These are phyloP conservation scores for Pestalotiopsis sp. DNA, from an alignment of 2,329 filamentous ascomycete genomes.

Conservation along the genomic window DNA sequence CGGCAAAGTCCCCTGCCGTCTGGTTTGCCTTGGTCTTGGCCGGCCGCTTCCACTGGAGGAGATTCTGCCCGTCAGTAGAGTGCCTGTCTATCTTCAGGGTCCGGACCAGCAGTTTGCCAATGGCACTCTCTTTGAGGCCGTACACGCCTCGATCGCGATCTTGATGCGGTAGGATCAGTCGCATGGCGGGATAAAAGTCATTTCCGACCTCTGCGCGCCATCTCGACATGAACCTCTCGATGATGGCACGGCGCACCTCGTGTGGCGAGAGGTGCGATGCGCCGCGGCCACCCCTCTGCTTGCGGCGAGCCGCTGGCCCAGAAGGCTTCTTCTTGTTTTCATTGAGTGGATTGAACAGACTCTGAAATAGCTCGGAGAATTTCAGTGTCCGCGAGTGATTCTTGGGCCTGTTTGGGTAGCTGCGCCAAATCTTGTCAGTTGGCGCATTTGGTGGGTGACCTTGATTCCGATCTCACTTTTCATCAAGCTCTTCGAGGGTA, in stretches of 20 bases:
- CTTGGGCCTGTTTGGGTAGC: constrained; percentile 79
- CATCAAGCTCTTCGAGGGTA: constrained; percentile 45
- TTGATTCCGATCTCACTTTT: constrained; percentile 37
- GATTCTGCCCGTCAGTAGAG: constrained; percentile 82
- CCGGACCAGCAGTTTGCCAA: constrained; percentile 89
- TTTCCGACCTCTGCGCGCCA: constrained; percentile 89
- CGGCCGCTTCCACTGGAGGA: constrained; percentile 92
- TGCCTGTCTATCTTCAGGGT: constrained; percentile 90
- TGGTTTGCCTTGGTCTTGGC: constrained; percentile 64
- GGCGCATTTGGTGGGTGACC: background rate
- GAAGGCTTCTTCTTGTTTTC: constrained; percentile 79
- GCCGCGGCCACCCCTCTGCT: constrained; percentile 63
- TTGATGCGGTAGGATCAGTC: constrained; percentile 89
- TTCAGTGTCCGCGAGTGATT: constrained; percentile 80
- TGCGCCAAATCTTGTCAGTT: constrained; percentile 35
- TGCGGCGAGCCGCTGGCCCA: constrained; percentile 53
- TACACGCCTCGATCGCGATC: constrained; percentile 93
- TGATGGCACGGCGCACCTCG: constrained; percentile 78
- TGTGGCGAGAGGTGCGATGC: constrained; percentile 66
- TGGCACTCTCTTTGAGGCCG: constrained; percentile 87
- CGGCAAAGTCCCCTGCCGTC: constrained; percentile 89
- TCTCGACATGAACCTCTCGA: constrained; percentile 80
- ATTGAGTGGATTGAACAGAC: constrained; percentile 78
- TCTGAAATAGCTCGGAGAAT: constrained; percentile 78
- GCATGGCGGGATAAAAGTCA: constrained; percentile 91